Percentiles rank a stretch among this genome's conserved stretches.
These are phyloP conservation scores for Phlebiopsis flavidoalba DNA, from an alignment of 768 basidiomycete genomes.

Conservation along the genomic window DNA sequence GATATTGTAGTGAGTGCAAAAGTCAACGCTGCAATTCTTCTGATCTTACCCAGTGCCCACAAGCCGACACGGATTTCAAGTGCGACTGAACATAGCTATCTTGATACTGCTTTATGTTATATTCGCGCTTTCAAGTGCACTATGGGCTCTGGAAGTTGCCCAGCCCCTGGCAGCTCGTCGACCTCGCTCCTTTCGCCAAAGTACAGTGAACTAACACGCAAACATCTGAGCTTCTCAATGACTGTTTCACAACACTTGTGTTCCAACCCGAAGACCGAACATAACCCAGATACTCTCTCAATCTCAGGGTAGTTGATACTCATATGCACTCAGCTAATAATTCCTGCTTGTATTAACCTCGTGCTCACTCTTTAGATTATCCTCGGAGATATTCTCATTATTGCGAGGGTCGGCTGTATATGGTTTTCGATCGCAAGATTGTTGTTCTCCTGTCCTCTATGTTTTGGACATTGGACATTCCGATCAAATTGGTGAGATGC, in stretches of 20 bases:
- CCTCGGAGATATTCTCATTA: background rate
- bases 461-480: too few relatives aligned
- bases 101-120: background rate
- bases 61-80: background rate
- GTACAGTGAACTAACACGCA: background rate
- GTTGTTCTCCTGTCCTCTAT: background rate
- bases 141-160: background rate
- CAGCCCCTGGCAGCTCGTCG: background rate
- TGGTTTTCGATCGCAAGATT: background rate
- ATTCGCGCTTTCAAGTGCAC: background rate
- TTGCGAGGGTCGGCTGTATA: background rate
- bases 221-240: background rate
- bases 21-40: too few relatives aligned
- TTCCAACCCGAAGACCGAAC: background rate
- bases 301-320: background rate
- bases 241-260: background rate
- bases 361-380: background rate
- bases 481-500: too few relatives aligned
- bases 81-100: background rate
- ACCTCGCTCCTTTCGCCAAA: background rate
- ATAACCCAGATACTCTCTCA: background rate
- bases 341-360: background rate
- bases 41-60: too few relatives aligned
- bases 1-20: too few relatives aligned
- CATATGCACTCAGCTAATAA: background rate